Evolutionary conservation across 139 green algal genomes (phyloP).

Genomic region (Zygnema circumcarinatum): DNA sequence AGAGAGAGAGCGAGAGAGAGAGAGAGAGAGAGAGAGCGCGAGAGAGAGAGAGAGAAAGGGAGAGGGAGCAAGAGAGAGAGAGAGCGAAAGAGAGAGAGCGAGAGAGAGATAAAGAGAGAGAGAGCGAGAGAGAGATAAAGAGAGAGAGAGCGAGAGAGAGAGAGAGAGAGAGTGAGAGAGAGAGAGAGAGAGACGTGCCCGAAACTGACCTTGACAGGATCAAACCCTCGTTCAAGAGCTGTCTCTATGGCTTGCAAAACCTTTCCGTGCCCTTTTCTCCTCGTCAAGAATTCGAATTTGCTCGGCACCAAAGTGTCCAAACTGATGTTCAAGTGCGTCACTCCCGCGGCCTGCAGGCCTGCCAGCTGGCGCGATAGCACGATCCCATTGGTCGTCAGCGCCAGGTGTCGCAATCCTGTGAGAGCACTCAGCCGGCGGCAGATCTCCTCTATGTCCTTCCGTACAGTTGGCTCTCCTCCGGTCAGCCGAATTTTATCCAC

Average conservation of each 20-base stretch:
- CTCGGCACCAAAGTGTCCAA: slow-evolving; percentile 90
- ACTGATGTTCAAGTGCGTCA: slow-evolving; percentile 90
- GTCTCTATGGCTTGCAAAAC: slow-evolving; percentile 83
- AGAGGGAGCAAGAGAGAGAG: background rate
- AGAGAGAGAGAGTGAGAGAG: background rate
- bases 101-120: background rate
- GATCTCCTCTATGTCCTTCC: slow-evolving; percentile 83
- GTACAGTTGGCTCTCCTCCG: slow-evolving; percentile 95
- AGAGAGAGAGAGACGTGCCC: background rate
- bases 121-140: background rate
- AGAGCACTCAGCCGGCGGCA: slow-evolving; percentile 18
- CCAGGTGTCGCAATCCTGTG: background rate
- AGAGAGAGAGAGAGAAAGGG: background rate
- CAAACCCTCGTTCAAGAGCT: slow-evolving; percentile 80
- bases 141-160: background rate
- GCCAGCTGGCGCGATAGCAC: slow-evolving; percentile 77
- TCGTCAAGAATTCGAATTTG: slow-evolving; percentile 88
- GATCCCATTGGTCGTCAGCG: slow-evolving; percentile 94
- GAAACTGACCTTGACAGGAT: slow-evolving; percentile 79
- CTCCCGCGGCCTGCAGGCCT: slow-evolving; percentile 67
- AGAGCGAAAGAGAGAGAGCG: background rate
- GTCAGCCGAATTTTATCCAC: slow-evolving; percentile 96
- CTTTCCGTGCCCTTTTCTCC: slow-evolving; percentile 76
- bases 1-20: background rate
- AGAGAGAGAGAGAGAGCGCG: background rate